Conservation (phyloP, 306 rosid species). For the Alnus glutinosa region DNA sequence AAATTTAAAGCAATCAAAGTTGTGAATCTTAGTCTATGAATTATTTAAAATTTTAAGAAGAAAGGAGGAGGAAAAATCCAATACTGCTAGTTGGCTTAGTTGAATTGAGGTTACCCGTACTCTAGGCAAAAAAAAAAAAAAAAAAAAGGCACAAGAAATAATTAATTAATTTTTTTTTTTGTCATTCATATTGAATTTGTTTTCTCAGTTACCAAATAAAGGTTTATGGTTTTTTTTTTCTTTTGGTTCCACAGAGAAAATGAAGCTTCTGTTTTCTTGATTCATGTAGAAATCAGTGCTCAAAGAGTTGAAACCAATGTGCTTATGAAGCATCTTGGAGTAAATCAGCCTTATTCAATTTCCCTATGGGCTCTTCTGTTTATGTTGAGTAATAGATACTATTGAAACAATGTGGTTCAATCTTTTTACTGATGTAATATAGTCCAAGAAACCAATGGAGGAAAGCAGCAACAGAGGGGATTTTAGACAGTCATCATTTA, state of each 20-base stretch:
- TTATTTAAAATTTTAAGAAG: neutral
- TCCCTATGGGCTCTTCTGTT: slow-evolving; percentile 2
- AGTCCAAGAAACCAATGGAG: slow-evolving; percentile 55
- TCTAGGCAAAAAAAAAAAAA: neutral
- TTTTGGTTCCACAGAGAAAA: neutral
- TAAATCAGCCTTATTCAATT: slow-evolving; percentile 10
- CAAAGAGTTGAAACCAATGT: neutral
- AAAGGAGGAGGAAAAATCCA: neutral
- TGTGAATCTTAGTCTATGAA: neutral
- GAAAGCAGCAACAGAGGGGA: slow-evolving; percentile 50
- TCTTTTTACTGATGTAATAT: slow-evolving; percentile 28
- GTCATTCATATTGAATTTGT: neutral
- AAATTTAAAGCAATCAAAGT: neutral
- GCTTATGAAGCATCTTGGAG: neutral
- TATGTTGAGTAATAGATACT: slow-evolving; percentile 9
- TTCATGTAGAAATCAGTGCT: slow-evolving; percentile 11
- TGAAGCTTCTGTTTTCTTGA: neutral
- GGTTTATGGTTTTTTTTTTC: too few species aligned
- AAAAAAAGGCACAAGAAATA: neutral
- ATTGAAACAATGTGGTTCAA: slow-evolving; percentile 17
- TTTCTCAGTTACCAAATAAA: neutral
- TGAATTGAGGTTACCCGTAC: neutral
- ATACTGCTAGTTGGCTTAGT: neutral
- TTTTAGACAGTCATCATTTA: slow-evolving; percentile 40
- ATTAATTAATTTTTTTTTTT: neutral